Percentiles rank a stretch among this genome's conserved stretches.
phyloP scores from a whole-genome alignment of 768 basidiomycete species.

The Mycena metata region DNA sequence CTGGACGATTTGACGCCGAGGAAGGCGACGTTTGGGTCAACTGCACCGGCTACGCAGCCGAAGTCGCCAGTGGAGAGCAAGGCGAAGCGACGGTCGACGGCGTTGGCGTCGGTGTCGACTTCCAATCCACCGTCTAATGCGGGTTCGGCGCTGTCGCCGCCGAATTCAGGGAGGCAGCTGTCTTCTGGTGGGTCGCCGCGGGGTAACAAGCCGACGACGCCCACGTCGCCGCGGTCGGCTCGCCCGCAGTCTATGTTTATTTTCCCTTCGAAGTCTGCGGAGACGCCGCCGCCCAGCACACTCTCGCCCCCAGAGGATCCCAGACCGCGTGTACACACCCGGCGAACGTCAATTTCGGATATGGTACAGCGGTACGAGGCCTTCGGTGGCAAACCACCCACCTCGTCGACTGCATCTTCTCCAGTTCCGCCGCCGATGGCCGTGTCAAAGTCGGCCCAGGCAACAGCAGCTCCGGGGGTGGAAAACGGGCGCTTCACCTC shows the following conservation, averaged over 20 bases:
- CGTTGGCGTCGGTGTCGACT: constrained; percentile 27
- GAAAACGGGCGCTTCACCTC: constrained; percentile 36
- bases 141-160: constrained; percentile 39
- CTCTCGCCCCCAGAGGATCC: constrained; percentile 64
- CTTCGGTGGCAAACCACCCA: constrained; percentile 60
- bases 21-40: constrained; percentile 20
- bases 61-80: constrained; percentile 29
- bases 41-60: constrained; percentile 37
- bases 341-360: constrained; percentile 86
- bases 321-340: constrained; percentile 55
- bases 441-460: constrained; percentile 36
- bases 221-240: constrained; percentile 57
- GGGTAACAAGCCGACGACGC: constrained; percentile 40
- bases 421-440: constrained; percentile 50
- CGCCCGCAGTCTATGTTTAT: constrained; percentile 89
- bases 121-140: constrained; percentile 14
- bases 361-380: constrained; percentile 89
- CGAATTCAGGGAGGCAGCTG: constrained; percentile 33
- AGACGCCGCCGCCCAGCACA: constrained; percentile 46
- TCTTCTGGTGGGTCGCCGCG: constrained; percentile 25
- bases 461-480: constrained; percentile 28
- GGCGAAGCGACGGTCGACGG: constrained; percentile 36
- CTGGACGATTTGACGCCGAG: constrained; percentile 38
- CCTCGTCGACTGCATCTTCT: constrained; percentile 38
- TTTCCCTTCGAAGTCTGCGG: constrained; percentile 68